Conservation (phyloP, 1,284 basidiomycete species). For the Gymnopus androsaceus region DNA sequence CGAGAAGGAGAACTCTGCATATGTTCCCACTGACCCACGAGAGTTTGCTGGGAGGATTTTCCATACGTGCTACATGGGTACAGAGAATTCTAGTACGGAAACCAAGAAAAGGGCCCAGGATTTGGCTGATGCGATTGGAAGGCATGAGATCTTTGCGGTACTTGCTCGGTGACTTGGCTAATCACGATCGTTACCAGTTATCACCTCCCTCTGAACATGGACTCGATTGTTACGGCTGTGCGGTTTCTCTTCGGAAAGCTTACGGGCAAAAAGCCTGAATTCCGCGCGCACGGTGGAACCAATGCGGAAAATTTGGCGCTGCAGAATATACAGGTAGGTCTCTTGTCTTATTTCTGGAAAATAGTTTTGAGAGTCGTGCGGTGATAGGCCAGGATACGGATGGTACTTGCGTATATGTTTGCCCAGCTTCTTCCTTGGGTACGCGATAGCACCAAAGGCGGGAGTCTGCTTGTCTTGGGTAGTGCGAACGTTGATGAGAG, state of each 20-base stretch:
- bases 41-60: slow-evolving; percentile 90
- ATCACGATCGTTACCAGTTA: slow-evolving; percentile 54
- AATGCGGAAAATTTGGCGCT: slow-evolving; percentile 92
- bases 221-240: slow-evolving; percentile 84
- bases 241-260: slow-evolving; percentile 83
- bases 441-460: slow-evolving; percentile 76
- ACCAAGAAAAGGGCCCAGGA: slow-evolving; percentile 87
- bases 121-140: slow-evolving; percentile 86
- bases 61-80: slow-evolving; percentile 99
- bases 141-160: too few relatives aligned
- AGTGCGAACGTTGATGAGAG: slow-evolving; percentile 99
- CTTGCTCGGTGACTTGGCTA: not conserved
- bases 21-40: slow-evolving; percentile 81
- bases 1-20: slow-evolving; percentile 77
- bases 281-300: slow-evolving; percentile 87
- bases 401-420: slow-evolving; percentile 97
- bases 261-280: slow-evolving; percentile 82
- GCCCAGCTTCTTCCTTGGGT: slow-evolving; percentile 96
- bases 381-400: slow-evolving; percentile 80
- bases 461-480: slow-evolving; percentile 91
- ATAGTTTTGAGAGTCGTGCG: slow-evolving; percentile 10
- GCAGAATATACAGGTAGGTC: slow-evolving; percentile 90
- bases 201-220: slow-evolving; percentile 97
- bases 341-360: not conserved
- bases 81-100: slow-evolving; percentile 89